Evolutionary conservation across 768 basidiomycete species (phyloP).

Genomic region (Lentinula lateritia): DNA sequence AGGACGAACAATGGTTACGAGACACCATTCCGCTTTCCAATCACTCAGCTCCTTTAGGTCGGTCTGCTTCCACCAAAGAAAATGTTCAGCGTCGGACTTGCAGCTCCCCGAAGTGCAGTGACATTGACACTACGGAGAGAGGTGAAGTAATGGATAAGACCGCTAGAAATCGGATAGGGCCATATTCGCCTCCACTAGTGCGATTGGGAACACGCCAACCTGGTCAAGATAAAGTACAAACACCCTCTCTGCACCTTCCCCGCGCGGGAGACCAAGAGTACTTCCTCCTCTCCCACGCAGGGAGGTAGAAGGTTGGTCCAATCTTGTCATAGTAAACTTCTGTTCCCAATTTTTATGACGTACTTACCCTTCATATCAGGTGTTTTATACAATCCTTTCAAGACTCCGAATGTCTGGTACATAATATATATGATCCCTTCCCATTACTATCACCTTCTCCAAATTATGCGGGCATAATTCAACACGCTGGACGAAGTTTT

Average conservation of each 20-base stretch:
- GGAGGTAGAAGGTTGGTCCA: not conserved
- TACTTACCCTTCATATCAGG: too few relatives aligned
- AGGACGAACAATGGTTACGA: conserved; percentile 57
- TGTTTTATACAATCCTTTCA: too few relatives aligned
- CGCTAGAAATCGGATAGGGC: not conserved
- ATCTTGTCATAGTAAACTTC: too few relatives aligned
- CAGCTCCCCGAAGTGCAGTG: too few relatives aligned
- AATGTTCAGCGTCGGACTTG: not conserved
- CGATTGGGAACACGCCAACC: not conserved
- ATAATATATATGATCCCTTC: too few relatives aligned
- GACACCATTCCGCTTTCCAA: conserved; percentile 49
- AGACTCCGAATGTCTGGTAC: too few relatives aligned
- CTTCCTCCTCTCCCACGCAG: not conserved
- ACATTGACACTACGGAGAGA: not conserved
- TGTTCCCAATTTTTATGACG: too few relatives aligned
- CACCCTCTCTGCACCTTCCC: not conserved
- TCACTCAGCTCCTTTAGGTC: not conserved
- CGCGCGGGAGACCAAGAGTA: not conserved
- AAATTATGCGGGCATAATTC: too few relatives aligned
- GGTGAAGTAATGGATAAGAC: not conserved
- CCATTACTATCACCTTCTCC: too few relatives aligned
- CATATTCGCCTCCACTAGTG: not conserved
- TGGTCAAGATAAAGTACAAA: not conserved
- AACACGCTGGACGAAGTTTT: too few relatives aligned
- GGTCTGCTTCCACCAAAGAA: not conserved